A percentile compares a stretch with the other conserved stretches of the same genome.
Evolutionary conservation across 1,284 basidiomycete genomes (phyloP).

Genomic region (Singerocomus rubriflavus): DNA sequence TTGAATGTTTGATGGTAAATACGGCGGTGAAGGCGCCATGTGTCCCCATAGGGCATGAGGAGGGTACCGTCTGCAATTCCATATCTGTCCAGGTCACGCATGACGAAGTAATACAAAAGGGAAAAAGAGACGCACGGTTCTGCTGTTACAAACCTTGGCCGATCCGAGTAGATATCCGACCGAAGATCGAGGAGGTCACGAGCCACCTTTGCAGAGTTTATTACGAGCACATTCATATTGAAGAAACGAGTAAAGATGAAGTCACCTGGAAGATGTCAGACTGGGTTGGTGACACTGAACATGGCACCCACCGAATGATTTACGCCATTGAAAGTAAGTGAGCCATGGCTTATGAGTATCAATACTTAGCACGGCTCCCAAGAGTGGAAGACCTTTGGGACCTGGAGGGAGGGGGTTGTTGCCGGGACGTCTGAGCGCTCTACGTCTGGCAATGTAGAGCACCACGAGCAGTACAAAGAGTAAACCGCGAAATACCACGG

Average conservation of each 20-base stretch:
- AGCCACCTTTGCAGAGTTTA: slow-evolving; percentile 27
- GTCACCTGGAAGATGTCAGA: slow-evolving; percentile 17
- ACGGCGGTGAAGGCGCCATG: slow-evolving; percentile 30
- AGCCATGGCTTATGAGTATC: slow-evolving; percentile 26
- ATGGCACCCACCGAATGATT: slow-evolving; percentile 19
- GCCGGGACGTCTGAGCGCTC: not conserved
- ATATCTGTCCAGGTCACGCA: slow-evolving; percentile 16
- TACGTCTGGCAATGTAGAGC: slow-evolving; percentile 14
- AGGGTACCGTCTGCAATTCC: slow-evolving; percentile 25
- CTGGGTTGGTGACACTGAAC: not conserved
- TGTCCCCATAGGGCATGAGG: slow-evolving; percentile 27
- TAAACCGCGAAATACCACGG: not conserved
- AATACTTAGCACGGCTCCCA: slow-evolving; percentile 22
- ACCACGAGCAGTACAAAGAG: slow-evolving; percentile 14
- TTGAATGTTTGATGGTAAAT: slow-evolving; percentile 27
- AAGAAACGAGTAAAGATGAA: slow-evolving; percentile 23
- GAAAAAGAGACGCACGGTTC: slow-evolving; percentile 11
- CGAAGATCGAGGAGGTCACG: slow-evolving; percentile 24
- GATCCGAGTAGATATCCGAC: slow-evolving; percentile 28
- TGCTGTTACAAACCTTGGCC: slow-evolving; percentile 22
- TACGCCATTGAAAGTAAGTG: slow-evolving; percentile 27
- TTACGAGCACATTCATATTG: slow-evolving; percentile 22
- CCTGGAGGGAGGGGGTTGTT: slow-evolving; percentile 25
- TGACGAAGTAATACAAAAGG: not conserved
- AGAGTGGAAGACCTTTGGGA: slow-evolving; percentile 23